Base-by-base conservation (phyloP, 2,329 filamentous ascomycete genomes). In the Colletotrichum theobromicola region DNA sequence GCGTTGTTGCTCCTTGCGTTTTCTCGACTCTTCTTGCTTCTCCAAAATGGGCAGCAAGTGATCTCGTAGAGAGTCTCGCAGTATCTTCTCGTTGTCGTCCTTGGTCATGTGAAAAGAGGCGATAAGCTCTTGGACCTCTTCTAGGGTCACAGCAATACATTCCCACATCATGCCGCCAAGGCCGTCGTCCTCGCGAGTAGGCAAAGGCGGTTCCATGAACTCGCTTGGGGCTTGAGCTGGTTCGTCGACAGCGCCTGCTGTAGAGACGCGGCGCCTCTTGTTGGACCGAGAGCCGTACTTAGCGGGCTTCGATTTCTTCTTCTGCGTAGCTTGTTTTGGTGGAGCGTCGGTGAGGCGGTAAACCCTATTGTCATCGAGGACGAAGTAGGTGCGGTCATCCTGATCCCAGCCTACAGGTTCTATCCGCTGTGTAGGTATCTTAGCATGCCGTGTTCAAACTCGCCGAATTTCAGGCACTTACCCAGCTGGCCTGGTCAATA, bases 301-400 rank as follows among this genome's bases (percentile, higher is more conserved):
- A 89, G 88, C 78, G 92, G 93, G 78, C 92, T 93, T 30, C 89
- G 90, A 94, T 78, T 89, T 91, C 83, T 88, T 93, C 90, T 76
- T 87, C 3, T 90, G 87, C 80, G 93, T 93, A n/a, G 88, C 85
- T 7, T 88, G 84, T 8, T 91, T 89, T 3, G 90, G 87, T 1
- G 92, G 91, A 30, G 93, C 90, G 74, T 98, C 94, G n/a, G 94
- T 95, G 75, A 94, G 89, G 70, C 96, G 94, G 82, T 99, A 99
- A 55, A 99, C 88, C 76, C 97, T 91, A 79, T 98, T 97, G 82
- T 99, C 97, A 79, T 98, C 96, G 5, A 99, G 90, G 4, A 98
- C 93, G 80, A 94, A 98, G 81, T 98, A 98, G 42, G 92, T 93
- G 46, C 95, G 93, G 77, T 98, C 96, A 61, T 98, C 89, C 26